Evolutionary conservation across 129 eudicot species (phyloP), one percentile per base, ranked within the genome.

Genomic region (Flaveria ramosissima): DNA sequence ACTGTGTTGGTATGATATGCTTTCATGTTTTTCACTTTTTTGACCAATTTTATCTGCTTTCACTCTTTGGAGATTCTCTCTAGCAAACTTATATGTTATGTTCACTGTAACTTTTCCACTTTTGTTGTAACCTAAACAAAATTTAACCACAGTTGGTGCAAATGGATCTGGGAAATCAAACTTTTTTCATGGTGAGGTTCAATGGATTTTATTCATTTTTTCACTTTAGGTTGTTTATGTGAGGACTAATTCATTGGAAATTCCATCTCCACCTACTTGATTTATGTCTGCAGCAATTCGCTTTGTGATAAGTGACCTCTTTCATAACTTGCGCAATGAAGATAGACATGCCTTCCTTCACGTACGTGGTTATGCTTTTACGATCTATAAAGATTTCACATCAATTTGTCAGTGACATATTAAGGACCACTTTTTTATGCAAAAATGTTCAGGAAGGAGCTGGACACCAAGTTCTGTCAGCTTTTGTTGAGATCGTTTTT

Each of bases 131-230:
- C 56, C 15, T 56, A 53, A 19, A 52, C 30, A 51, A 20, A 43
- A 67, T 23, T 71, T n/a, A 53, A 20, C 11, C 85, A 89, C 95
- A 95, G 99, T 95, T 86, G 99, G 99, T 63, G 97, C 99, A 43
- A 95, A 95, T 85, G 99, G 99, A 66, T 95, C 97, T 77, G 99
- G 99, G 24, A 95, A 95, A 82, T 95, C 99, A 24, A 92, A 89
- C 78, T 95, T 95, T 82, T 95, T 95, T 80, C 94, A 88, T 75
- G 99, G 99, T 55, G 41, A 47, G 32, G 39, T 48, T 24, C 13
- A 32, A 73, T 5, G 17, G 11, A 62, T 52, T 15, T 41, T 26
- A 9, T 74, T 17, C 21, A 41, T 60, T 74, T 57, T 45, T 17
- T 5, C 39, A 17, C 45, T 63, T 23, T 36, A 57, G 39, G 56